Base-by-base conservation (phyloP, 2,329 filamentous ascomycete species). In the Pyrenochaeta sp. region DNA sequence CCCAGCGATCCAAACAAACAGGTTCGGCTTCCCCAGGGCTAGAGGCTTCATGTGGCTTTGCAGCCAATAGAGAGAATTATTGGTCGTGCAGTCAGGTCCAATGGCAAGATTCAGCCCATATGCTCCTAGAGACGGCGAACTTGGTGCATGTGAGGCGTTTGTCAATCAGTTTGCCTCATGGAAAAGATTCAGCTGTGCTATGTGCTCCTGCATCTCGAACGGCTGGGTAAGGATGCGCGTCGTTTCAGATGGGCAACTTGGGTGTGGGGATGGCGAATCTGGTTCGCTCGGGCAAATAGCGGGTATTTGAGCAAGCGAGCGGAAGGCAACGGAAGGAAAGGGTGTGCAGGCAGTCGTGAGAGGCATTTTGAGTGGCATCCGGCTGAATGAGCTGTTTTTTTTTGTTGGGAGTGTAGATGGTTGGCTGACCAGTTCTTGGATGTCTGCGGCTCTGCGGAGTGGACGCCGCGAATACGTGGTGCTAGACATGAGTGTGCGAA, bases 281-380 rank as follows among this genome's bases (percentile, higher is more conserved):
- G 49, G 58, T 58, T 63, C 54, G 60, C 54, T 53, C 44, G 58
- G 54, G 49, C 49, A 54, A 52, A 60, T 43, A 29, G 42, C 45
- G 45, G 43, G 49, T 46, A 49, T 41, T 45, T 52, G 48, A 33
- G 39, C 49, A 51, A 54, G 54, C 45, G 47, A 51, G 46, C 55
- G 54, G 51, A 51, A 42, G 48, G 41, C 42, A 33, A 45, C 47
- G 54, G 56, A 58, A 51, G 40, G 47, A 37, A 51, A 27, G 4
- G 39, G 39, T 36, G n/a, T 45, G 20, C 17, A 39, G 31, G 37
- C 12, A 42, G 27, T 30, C 23, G 32, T 49, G 27, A 44, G 44
- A 47, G 40, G 17, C 11, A 15, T 23, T 33, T 49, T 37, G 40
- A 56, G 41, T 58, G 56, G 54, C 46, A 43, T 41, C 30, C 40